Base-by-base conservation (phyloP, 2,329 filamentous ascomycete species). In the Aureobasidium leucospermi region DNA sequence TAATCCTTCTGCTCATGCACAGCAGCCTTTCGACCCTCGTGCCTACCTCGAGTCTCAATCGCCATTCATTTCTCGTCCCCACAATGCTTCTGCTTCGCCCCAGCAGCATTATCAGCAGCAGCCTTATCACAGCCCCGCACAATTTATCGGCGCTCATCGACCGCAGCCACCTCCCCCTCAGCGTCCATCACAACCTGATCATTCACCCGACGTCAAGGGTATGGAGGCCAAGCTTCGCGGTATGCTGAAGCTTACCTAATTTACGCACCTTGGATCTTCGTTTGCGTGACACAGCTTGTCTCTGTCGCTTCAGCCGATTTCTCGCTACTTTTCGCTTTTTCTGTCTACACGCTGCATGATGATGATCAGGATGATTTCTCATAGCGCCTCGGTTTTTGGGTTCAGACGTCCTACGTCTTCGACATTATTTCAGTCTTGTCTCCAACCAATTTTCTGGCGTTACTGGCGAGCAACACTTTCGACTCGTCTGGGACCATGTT, bases 191-290 rank as follows among this genome's bases (percentile, higher is more conserved):
- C 58, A 43, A 11, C 45, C 38, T 57, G 45, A 45, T 52, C 31
- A 53, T 58, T 58, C 60, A 42, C 56, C 63, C 41, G 69, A 74
- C 63, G 65, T 71, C 28, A 67, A 69, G 56, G 65, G 65, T 29
- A 74, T 75, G 68, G 71, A 74, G 64, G 71, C 73, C 42, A 71
- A 74, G 64, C 65, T 75, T 63, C 68, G 70, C 63, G 69, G 71
- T n/a, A 73, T 75, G 66, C 66, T 75, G 38, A 71, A 71, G 58
- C 61, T 71, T 47, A 49, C 59, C 43, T 62, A 59, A 42, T 23
- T 45, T 15, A 13, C 4, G 3, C 42, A n/a, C 13, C 16, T 19
- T 13, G 29, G 19, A 52, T 5, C 15, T 34, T 28, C 38, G 19
- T n/a, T 60, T 32, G 39, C 29, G 28, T 49, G 45, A 29, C 36